Base-by-base conservation (phyloP, 1,284 basidiomycete species). In the Boletus semigastroideus region DNA sequence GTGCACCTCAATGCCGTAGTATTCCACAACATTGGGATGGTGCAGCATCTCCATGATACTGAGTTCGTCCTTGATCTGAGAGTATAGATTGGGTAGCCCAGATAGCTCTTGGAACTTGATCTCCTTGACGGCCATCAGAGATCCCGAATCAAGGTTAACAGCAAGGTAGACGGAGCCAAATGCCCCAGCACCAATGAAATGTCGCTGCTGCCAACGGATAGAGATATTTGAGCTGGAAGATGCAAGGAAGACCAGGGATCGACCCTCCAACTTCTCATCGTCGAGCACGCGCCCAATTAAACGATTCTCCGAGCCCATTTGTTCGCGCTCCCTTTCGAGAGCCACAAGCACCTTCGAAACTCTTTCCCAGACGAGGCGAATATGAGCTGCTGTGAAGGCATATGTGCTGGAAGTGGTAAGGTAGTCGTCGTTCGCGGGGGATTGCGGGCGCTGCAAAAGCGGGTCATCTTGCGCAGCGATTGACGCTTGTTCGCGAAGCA, bases 121-220 rank as follows among this genome's bases (percentile, higher is more conserved):
- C 75, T 99, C 97, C 74, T 99, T 99, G 66, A 99, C 97, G 5
- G 97, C 97, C 94, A 99, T 98, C 52, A 98, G 86, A 34, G 92
- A 91, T 46, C 96, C 94, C 2, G 93, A 90, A 68, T 99, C 97
- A 53, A 99, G 80, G 68, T 99, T 99, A 73, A 99, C 92, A 19
- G 95, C 97, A 39, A 94, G 82, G 70, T 99, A 99, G n/a, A 99
- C 97, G 12, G 90, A 93, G 19, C 95, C 95, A 67, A 98, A 98
- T 10, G 97, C 96, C 20, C 97, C 97, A 31, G 94, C 88, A 46
- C 97, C 97, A 62, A 99, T 98, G 73, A 98, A 98, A 49, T 90
- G 86, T 31, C 96, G 95, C 71, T 99, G 97, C 71, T 99, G 97
- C 97, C 97, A 99, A 30, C 94, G 87, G 58, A 99, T 90, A 5